These are phyloP conservation scores for Jimgerdemannia flammicorona DNA, from an alignment of 192 early-diverging fungal species.

Conservation along the genomic window DNA sequence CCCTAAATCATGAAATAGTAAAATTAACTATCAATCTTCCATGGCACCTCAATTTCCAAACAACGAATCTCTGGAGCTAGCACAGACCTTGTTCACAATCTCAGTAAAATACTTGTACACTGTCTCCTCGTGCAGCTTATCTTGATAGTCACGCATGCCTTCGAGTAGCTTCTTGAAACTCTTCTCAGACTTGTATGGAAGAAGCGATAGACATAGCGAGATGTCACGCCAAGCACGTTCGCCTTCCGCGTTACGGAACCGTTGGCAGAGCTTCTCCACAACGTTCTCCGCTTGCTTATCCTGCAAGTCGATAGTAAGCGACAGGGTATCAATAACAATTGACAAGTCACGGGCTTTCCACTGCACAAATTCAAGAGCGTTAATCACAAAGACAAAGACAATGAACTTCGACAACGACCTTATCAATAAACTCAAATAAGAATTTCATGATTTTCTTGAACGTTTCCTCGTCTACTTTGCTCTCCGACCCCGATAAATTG, in stretches of 20 bases:
- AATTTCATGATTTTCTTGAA: conserved; percentile 94
- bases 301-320: conserved; percentile 31
- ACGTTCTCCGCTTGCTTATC: conserved; percentile 95
- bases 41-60: neutral
- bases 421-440: conserved; percentile 91
- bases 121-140: conserved; percentile 84
- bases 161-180: conserved; percentile 84
- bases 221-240: conserved; percentile 89
- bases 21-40: neutral
- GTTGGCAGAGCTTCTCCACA: conserved; percentile 92
- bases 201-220: conserved; percentile 83
- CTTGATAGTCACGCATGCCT: conserved; percentile 78
- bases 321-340: neutral
- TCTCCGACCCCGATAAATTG: conserved; percentile 69
- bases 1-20: conserved; percentile 33
- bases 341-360: too few relatives aligned
- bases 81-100: conserved; percentile 74
- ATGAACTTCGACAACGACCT: conserved; percentile 5
- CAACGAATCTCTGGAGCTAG: neutral
- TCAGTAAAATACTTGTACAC: conserved; percentile 87
- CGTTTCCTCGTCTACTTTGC: conserved; percentile 73
- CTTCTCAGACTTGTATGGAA: conserved; percentile 87
- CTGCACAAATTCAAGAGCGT: too few relatives aligned
- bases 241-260: conserved; percentile 82
- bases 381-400: too few relatives aligned